Evolutionary conservation across 768 basidiomycete genomes (phyloP).

Genomic region (Trametes maxima): DNA sequence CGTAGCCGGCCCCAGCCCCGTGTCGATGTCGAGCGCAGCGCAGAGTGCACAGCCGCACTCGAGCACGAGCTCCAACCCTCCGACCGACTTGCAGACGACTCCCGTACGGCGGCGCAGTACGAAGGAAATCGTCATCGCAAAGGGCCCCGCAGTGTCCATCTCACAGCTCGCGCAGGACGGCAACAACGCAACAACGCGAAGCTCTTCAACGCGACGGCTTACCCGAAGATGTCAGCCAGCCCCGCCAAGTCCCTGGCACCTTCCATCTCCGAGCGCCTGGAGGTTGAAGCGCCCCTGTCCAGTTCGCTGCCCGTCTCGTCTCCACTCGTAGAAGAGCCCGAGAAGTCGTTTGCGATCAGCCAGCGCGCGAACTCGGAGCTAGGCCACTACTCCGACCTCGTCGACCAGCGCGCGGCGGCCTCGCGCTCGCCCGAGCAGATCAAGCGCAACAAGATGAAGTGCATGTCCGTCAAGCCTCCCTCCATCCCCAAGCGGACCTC

Average conservation of each 20-base stretch:
- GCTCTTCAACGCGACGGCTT: slow-evolving; percentile 41
- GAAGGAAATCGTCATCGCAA: slow-evolving; percentile 59
- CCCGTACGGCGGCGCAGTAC: slow-evolving; percentile 48
- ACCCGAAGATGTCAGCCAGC: slow-evolving; percentile 20
- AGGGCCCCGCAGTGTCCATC: slow-evolving; percentile 55
- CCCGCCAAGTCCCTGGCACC: slow-evolving; percentile 45
- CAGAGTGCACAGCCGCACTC: slow-evolving; percentile 47
- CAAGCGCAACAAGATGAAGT: slow-evolving; percentile 54
- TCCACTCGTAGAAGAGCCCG: slow-evolving; percentile 41
- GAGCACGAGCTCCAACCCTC: slow-evolving; percentile 54
- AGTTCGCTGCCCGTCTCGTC: slow-evolving; percentile 56
- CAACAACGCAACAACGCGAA: slow-evolving; percentile 61
- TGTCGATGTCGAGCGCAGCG: slow-evolving; percentile 7
- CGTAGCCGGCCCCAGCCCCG: slow-evolving; percentile 19
- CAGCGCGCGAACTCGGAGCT: slow-evolving; percentile 80
- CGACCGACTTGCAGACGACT: slow-evolving; percentile 38
- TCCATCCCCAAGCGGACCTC: slow-evolving; percentile 45
- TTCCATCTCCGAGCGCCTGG: slow-evolving; percentile 47
- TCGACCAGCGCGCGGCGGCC: slow-evolving; percentile 43
- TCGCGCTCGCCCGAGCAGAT: slow-evolving; percentile 56
- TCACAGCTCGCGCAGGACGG: slow-evolving; percentile 58
- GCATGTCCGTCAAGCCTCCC: slow-evolving; percentile 60
- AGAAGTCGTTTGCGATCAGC: slow-evolving; percentile 36
- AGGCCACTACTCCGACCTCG: slow-evolving; percentile 75
- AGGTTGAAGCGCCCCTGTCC: slow-evolving; percentile 64